Percentiles rank a stretch among this genome's conserved stretches.
Conservation (phyloP, 2,329 filamentous ascomycete species). For the Sphaerostilbella broomeana region DNA sequence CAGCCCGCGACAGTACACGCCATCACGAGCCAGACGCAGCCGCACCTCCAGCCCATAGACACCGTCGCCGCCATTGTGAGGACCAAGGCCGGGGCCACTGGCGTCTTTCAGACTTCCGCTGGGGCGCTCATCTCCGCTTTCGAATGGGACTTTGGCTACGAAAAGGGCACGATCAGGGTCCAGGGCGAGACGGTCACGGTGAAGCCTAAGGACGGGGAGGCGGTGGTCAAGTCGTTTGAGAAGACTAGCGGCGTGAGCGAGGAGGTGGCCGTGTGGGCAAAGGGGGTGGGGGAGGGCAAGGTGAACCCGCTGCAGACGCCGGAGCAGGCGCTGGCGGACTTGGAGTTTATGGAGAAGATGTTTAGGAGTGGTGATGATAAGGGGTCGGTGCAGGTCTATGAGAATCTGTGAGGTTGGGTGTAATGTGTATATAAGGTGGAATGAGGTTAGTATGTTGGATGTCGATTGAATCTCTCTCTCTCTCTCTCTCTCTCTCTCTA, state of each 20-base stretch:
- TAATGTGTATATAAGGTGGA: no score
- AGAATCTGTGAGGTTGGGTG: slow-evolving; percentile 24
- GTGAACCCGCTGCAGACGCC: slow-evolving; percentile 46
- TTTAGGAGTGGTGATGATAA: slow-evolving; percentile 40
- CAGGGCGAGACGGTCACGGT: slow-evolving; percentile 38
- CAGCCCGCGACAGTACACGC: slow-evolving; percentile 43
- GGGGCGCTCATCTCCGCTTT: slow-evolving; percentile 48
- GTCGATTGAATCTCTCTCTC: no score
- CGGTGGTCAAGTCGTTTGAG: slow-evolving; percentile 36
- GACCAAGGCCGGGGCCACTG: slow-evolving; percentile 47
- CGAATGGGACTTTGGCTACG: slow-evolving; percentile 52
- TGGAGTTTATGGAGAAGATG: slow-evolving; percentile 52
- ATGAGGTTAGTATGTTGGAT: no score
- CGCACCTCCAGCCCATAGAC: slow-evolving; percentile 58
- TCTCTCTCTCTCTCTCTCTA: no score
- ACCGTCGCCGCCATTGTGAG: slow-evolving; percentile 55
- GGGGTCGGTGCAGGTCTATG: slow-evolving; percentile 34
- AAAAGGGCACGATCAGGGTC: slow-evolving; percentile 49
- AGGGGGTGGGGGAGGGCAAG: slow-evolving; percentile 41
- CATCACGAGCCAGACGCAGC: slow-evolving; percentile 47
- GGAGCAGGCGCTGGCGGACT: slow-evolving; percentile 53
- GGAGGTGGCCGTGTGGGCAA: slow-evolving; percentile 56
- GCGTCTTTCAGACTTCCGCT: slow-evolving; percentile 51
- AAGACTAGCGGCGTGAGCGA: slow-evolving; percentile 48
- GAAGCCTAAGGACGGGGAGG: slow-evolving; percentile 27